Conservation (phyloP, 192 early-diverging fungal genomes). For the Glomus cerebriforme region DNA sequence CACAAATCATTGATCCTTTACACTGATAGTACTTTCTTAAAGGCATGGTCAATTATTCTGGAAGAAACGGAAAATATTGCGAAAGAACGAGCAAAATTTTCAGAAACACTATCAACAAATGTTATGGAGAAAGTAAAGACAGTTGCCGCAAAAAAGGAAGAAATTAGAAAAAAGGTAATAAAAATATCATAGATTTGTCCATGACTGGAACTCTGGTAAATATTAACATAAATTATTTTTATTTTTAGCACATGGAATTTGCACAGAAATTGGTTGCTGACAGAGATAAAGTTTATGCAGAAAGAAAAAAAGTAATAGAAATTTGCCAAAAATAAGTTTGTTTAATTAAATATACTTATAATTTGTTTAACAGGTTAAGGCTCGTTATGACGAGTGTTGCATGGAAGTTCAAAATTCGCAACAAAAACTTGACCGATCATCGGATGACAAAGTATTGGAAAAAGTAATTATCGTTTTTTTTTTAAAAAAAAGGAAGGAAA, state of each 20-base stretch:
- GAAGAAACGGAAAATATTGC: constrained; percentile 57
- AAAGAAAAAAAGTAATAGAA: constrained; percentile 56
- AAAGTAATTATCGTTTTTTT: constrained; percentile 43
- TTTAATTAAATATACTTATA: not conserved
- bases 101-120: constrained; percentile 53
- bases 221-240: not conserved
- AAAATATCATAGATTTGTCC: not conserved
- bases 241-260: constrained; percentile 64
- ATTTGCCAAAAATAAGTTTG: not conserved
- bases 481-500: not conserved
- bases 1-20: constrained; percentile 19
- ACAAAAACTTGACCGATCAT: constrained; percentile 54
- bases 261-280: constrained; percentile 59
- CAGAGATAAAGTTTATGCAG: constrained; percentile 59
- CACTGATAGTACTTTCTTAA: constrained; percentile 50
- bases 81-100: constrained; percentile 47
- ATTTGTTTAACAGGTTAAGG: constrained; percentile 39
- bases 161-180: constrained; percentile 68
- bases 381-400: constrained; percentile 64
- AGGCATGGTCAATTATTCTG: constrained; percentile 63
- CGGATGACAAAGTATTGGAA: constrained; percentile 62
- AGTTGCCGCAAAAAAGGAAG: constrained; percentile 59
- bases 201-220: not conserved
- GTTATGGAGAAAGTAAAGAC: constrained; percentile 61
- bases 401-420: constrained; percentile 62